These are phyloP conservation scores for Yarrowia phangngaensis DNA, from an alignment of 805 yeast species.

Conservation along the genomic window DNA sequence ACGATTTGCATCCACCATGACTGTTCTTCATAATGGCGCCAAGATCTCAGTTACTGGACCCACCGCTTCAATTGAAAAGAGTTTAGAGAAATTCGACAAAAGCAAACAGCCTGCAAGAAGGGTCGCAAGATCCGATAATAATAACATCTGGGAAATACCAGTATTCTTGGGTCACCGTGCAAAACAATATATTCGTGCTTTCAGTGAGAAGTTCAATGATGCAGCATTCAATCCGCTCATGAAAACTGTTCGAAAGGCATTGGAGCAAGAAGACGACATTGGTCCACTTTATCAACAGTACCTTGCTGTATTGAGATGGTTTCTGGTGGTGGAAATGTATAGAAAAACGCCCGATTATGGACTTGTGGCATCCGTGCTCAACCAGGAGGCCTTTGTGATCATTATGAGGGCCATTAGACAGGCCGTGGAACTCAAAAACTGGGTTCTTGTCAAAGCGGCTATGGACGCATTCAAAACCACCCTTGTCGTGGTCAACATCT, in stretches of 20 bases:
- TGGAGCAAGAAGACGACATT: slow-evolving; percentile 41
- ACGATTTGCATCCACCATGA: slow-evolving; percentile 14
- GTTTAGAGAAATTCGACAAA: slow-evolving; percentile 10
- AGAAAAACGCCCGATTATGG: slow-evolving; percentile 36
- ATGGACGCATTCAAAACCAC: slow-evolving; percentile 65
- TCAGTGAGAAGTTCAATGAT: slow-evolving; percentile 9
- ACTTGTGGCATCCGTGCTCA: slow-evolving; percentile 46
- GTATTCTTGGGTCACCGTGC: slow-evolving; percentile 1
- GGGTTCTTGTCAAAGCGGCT: slow-evolving; percentile 64
- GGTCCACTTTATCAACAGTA: slow-evolving; percentile 44
- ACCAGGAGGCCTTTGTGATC: slow-evolving; percentile 57
- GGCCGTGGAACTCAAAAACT: slow-evolving; percentile 42
- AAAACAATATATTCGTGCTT: background rate
- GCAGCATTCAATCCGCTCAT: slow-evolving; percentile 43
- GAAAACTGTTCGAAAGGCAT: slow-evolving; percentile 48
- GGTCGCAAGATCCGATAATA: background rate
- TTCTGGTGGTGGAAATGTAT: slow-evolving; percentile 54
- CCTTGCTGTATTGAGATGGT: slow-evolving; percentile 68
- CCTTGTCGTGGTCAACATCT: slow-evolving; percentile 45
- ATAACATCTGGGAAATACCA: slow-evolving; percentile 12
- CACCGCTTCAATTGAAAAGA: background rate
- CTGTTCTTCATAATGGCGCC: slow-evolving; percentile 7
- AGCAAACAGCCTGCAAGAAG: slow-evolving; percentile 5
- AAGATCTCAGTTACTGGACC: slow-evolving; percentile 12
- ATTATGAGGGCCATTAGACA: slow-evolving; percentile 45